These are phyloP conservation scores for Casaregolazyma suthepensis DNA, from an alignment of 1,139 yeast species.

Conservation along the genomic window DNA sequence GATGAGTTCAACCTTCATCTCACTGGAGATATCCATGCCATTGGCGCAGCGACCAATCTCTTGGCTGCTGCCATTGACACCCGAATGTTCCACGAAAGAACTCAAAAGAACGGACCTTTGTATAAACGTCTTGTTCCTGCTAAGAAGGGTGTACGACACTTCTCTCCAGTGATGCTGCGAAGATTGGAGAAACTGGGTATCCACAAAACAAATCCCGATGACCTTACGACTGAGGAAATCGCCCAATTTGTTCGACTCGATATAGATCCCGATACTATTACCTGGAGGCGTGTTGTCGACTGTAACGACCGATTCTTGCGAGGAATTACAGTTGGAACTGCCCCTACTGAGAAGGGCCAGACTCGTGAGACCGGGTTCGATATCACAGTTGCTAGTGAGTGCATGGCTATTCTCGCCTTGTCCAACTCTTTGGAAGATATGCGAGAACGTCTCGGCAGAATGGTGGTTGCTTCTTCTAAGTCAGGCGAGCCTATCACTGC, in stretches of 20 bases:
- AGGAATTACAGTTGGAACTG: conserved; percentile 88
- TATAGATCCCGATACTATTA: conserved; percentile 88
- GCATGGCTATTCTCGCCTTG: conserved; percentile 96
- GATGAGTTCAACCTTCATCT: conserved; percentile 98
- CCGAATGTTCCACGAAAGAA: conserved; percentile 91
- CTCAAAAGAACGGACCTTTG: conserved; percentile 86
- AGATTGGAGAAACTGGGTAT: conserved; percentile 80
- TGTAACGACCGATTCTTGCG: conserved; percentile 91
- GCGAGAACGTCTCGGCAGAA: conserved; percentile 84
- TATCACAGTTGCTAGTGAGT: conserved; percentile 94
- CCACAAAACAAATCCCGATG: conserved; percentile 72
- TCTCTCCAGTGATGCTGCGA: conserved; percentile 71
- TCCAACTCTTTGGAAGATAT: conserved; percentile 75
- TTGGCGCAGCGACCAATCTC: conserved; percentile 89
- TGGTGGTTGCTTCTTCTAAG: conserved; percentile 81
- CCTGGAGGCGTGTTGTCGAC: conserved; percentile 96
- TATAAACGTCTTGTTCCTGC: conserved; percentile 84
- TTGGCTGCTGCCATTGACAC: conserved; percentile 98
- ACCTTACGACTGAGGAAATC: conserved; percentile 74
- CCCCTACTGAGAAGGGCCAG: conserved; percentile 90
- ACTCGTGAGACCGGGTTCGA: conserved; percentile 91
- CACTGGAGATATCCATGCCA: conserved; percentile 98
- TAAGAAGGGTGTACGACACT: conserved; percentile 73
- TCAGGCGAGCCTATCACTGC: conserved; percentile 88
- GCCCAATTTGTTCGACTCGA: conserved; percentile 76